Evolutionary conservation across 345 rosid genomes (phyloP).

Genomic region (Geranium brycei): DNA sequence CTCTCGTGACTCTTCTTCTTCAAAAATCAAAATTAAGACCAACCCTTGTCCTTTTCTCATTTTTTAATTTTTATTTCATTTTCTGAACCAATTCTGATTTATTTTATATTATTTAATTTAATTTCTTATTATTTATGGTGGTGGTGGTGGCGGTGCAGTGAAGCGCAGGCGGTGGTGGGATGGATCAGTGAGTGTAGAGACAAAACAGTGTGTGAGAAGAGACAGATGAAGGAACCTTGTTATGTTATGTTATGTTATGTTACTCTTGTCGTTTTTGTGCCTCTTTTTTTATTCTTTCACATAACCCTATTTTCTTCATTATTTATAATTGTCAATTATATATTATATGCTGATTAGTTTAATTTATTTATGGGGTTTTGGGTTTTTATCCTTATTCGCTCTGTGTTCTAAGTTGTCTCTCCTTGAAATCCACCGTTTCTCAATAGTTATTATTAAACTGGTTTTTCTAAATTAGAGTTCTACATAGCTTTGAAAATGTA

Average conservation of each 20-base stretch:
- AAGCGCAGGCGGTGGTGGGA: conserved; percentile 9
- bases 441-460: not conserved
- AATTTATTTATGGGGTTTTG: not conserved
- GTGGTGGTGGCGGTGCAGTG: conserved; percentile 1
- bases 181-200: conserved; percentile 12
- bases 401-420: conserved; percentile 36
- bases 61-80: too few relatives aligned
- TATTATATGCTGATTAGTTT: not conserved
- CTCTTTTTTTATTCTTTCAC: conserved; percentile 23
- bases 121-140: too few relatives aligned
- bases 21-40: too few relatives aligned
- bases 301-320: too few relatives aligned
- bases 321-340: too few relatives aligned
- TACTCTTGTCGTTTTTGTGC: conserved; percentile 22
- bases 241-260: conserved; percentile 5
- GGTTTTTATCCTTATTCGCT: conserved; percentile 19
- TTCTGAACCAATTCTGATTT: too few relatives aligned
- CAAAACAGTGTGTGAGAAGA: conserved; percentile 34
- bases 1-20: too few relatives aligned
- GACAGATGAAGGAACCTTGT: conserved; percentile 40
- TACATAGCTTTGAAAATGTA: not conserved
- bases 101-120: too few relatives aligned
- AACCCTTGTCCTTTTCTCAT: too few relatives aligned
- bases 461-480: not conserved
- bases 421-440: conserved; percentile 27